Percentiles rank a stretch among this genome's conserved stretches.
Conservation (phyloP, 1,284 basidiomycete species). For the Puccinia triticina region DNA sequence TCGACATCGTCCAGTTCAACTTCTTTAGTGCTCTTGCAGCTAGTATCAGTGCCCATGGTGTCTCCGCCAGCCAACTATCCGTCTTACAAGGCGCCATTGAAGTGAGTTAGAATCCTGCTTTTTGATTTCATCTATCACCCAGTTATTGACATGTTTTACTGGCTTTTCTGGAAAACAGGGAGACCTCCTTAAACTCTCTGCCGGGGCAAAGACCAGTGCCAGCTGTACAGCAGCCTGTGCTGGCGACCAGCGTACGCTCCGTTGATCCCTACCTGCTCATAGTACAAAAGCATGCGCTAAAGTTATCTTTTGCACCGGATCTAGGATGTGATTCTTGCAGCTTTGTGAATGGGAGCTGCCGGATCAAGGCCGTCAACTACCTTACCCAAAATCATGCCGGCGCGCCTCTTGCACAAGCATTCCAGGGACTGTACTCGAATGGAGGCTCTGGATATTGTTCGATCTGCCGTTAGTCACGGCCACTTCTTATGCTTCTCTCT, state of each 20-base stretch:
- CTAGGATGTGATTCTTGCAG: conserved; percentile 5
- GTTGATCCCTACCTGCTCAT: too few species aligned
- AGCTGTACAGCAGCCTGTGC: conserved; percentile 18
- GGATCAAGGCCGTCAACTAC: conserved; percentile 7
- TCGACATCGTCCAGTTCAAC: not conserved
- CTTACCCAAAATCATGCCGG: conserved; percentile 7
- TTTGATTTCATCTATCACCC: too few species aligned
- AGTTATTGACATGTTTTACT: not conserved
- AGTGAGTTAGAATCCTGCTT: too few species aligned
- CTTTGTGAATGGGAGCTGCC: not conserved
- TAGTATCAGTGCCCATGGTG: conserved; percentile 23
- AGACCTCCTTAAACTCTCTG: not conserved
- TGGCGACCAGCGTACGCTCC: not conserved
- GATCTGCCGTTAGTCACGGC: not conserved
- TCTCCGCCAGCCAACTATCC: not conserved
- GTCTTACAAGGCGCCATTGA: conserved; percentile 13
- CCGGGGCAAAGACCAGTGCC: not conserved
- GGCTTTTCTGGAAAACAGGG: not conserved
- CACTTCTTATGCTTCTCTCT: too few species aligned
- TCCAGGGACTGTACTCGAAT: not conserved
- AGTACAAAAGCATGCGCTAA: too few species aligned
- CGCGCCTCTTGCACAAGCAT: conserved; percentile 5
- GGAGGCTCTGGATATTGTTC: conserved; percentile 26
- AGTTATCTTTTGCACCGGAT: too few species aligned
- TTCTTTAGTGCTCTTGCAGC: conserved; percentile 18